Evolutionary conservation across 2,329 filamentous ascomycete genomes (phyloP).

Genomic region (Neofusicoccum sp.): DNA sequence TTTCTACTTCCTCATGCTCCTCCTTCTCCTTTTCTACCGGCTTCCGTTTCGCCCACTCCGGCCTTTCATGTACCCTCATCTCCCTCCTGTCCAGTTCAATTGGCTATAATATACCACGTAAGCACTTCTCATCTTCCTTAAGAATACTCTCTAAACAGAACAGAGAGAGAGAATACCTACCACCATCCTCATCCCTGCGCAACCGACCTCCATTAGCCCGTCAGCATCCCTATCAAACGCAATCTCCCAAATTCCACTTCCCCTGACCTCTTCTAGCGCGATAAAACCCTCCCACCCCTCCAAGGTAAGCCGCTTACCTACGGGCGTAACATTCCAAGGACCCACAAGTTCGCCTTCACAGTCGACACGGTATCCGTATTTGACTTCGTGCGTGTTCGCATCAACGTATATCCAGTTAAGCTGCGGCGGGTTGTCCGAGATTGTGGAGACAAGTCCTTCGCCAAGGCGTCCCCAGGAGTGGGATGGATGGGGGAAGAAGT

Average conservation of each 20-base stretch:
- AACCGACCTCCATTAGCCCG: constrained; percentile 39
- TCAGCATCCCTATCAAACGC: constrained; percentile 51
- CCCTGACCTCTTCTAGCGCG: constrained; percentile 44
- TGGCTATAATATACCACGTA: no score
- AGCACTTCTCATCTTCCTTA: no score
- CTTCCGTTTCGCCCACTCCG: no score
- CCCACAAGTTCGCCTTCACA: constrained; percentile 72
- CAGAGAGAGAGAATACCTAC: no score
- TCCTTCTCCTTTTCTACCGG: no score
- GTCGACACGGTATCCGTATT: constrained; percentile 66
- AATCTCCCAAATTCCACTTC: constrained; percentile 51
- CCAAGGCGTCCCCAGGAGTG: constrained; percentile 41
- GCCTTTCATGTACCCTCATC: no score
- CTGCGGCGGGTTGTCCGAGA: constrained; percentile 54
- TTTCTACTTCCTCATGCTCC: no score
- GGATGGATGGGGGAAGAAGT: constrained; percentile 51
- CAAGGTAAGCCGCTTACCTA: constrained; percentile 55
- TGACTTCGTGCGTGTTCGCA: constrained; percentile 58
- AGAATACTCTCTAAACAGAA: no score
- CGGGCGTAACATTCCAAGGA: constrained; percentile 75
- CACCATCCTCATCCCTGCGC: no score
- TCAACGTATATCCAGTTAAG: constrained; percentile 69
- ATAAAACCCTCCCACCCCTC: constrained; percentile 59
- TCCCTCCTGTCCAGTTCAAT: no score
- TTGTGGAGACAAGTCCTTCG: constrained; percentile 50